Evolutionary conservation across 768 basidiomycete species (phyloP).

Genomic region (Sporobolomyces pararoseus): DNA sequence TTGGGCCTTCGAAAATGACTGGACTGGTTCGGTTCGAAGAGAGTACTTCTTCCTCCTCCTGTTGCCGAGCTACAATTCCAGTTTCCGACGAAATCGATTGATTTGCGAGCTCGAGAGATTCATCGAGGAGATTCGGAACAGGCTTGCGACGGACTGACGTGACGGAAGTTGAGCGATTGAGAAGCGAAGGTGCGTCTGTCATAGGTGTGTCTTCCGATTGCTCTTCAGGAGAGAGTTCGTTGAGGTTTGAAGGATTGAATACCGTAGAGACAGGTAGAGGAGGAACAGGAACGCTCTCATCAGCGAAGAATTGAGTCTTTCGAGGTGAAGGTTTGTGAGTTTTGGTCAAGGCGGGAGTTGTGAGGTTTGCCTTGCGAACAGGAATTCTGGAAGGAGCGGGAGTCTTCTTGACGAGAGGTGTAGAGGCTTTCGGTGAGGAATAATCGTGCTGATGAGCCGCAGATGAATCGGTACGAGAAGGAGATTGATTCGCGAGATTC

Average conservation of each 20-base stretch:
- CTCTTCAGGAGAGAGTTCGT: neutral
- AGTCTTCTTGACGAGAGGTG: neutral
- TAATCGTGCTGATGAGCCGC: neutral
- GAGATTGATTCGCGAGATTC: slow-evolving; percentile 4
- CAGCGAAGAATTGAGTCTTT: neutral
- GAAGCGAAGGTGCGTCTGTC: neutral
- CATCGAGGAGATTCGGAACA: neutral
- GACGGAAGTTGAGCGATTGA: neutral
- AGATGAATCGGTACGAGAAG: neutral
- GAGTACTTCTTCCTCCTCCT: neutral
- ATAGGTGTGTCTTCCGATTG: neutral
- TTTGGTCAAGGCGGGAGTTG: neutral
- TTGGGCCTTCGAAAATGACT: neutral
- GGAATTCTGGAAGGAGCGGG: neutral
- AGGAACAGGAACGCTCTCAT: slow-evolving; percentile 5
- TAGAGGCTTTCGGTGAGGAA: neutral
- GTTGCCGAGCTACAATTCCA: neutral
- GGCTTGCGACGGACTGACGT: slow-evolving; percentile 20
- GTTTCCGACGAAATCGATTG: neutral
- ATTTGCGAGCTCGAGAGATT: neutral
- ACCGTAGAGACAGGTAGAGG: no score
- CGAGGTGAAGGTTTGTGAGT: neutral
- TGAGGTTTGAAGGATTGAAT: no score
- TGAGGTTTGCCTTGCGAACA: neutral
- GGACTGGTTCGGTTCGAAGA: slow-evolving; percentile 6